Evolutionary conservation across 208 protist species (phyloP), one percentile per base, ranked within the genome.

Genomic region (Leishmania major): DNA sequence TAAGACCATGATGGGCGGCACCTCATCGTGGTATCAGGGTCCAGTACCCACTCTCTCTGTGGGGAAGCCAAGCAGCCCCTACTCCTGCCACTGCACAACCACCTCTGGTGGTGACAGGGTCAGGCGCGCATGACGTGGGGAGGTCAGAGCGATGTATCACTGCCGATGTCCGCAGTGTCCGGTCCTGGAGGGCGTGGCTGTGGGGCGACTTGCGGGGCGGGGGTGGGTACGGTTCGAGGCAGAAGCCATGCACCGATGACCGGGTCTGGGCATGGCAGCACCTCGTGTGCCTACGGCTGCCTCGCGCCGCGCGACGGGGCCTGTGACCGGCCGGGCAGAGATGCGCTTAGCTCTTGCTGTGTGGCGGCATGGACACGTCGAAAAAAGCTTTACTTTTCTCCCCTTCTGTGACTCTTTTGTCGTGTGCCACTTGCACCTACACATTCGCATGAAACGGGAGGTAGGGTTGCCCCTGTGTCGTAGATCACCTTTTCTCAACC

Each of bases 61-160:
- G 28, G 43, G 69, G 69, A 53, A 73, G 69, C 43, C 69, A 53
- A 73, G 69, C 69, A 73, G 69, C 69, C 69, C 43, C 69, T 47
- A 73, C 53, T 22, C 45, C 43, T n/a, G 7, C 37, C 43, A 53
- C 28, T 53, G 69, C 69, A 8, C 17, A 49, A 5, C 69, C 69
- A 53, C 37, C 49, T 73, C 25, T 28, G 10, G 69, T 51, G 69
- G 22, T 35, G 69, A 49, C 45, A 73, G 22, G 69, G 69, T 35
- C 69, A n/a, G 22, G 7, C 7, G 2, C 66, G 7, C n/a, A 53
- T 17, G n/a, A 22, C 43, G 8, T 73, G 25, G 43, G 69, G 40
- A 31, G 8, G 19, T 53, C 43, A 28, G 17, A n/a, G 43, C 10
- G 37, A 15, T 19, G 19, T n/a, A n/a, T 53, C 37, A 15, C 40